A percentile compares a stretch with the other conserved stretches of the same genome.
These are phyloP conservation scores for Tuber indicum DNA, from an alignment of 495 filamentous ascomycete species.

Conservation along the genomic window DNA sequence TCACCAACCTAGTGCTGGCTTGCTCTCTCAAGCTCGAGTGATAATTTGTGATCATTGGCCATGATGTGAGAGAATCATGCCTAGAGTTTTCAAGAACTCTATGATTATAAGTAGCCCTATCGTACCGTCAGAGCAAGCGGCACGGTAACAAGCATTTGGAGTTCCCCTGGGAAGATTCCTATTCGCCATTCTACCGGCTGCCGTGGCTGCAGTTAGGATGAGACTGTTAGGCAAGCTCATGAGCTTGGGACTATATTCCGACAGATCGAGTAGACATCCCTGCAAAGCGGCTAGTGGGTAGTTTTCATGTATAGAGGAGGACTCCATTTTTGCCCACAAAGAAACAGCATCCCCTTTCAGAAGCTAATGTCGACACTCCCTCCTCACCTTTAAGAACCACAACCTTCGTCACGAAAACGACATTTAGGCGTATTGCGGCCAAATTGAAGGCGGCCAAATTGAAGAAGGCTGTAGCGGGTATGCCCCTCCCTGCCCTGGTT, in stretches of 20 bases:
- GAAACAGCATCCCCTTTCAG: neutral
- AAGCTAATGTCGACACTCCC: neutral
- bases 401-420: neutral
- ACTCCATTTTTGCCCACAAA: neutral
- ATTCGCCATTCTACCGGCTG: neutral
- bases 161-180: neutral
- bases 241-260: neutral
- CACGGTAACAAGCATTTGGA: neutral
- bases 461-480: no score
- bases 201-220: neutral
- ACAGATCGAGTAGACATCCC: neutral
- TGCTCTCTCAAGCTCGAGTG: neutral
- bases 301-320: neutral
- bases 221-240: neutral
- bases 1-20: neutral
- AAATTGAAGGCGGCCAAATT: neutral
- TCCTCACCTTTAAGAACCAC: neutral
- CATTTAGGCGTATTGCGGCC: neutral
- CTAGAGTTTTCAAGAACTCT: neutral
- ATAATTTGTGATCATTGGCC: neutral
- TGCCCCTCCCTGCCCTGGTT: no score
- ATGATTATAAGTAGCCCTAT: neutral
- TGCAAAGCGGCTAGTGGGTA: neutral
- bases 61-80: neutral
- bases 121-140: neutral